A percentile compares a stretch with the other conserved stretches of the same genome.
Evolutionary conservation across 495 filamentous ascomycete genomes (phyloP).

Genomic region (Penicillium longicatenatum): DNA sequence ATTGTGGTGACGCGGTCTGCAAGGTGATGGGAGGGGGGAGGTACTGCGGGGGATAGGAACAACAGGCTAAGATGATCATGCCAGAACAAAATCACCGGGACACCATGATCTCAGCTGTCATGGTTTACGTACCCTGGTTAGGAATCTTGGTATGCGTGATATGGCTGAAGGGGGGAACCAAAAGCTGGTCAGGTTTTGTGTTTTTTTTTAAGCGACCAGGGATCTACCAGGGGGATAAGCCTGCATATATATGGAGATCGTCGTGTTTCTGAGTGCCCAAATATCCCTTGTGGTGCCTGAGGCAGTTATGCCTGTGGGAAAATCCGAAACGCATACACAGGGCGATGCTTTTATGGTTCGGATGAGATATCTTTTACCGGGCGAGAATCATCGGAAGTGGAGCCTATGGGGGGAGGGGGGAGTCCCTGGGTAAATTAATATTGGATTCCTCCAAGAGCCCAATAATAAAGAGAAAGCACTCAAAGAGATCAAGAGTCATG

Average conservation of each 20-base stretch:
- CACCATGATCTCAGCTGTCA: slow-evolving; percentile 13
- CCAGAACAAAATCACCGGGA: slow-evolving; percentile 17
- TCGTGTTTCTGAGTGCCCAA: not conserved
- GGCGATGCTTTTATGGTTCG: slow-evolving; percentile 10
- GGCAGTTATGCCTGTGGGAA: slow-evolving; percentile 7
- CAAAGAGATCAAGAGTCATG: not conserved
- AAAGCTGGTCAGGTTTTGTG: not conserved
- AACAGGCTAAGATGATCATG: slow-evolving; percentile 29
- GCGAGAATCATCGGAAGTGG: slow-evolving; percentile 7
- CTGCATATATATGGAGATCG: slow-evolving; percentile 12
- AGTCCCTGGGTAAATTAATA: slow-evolving; percentile 4
- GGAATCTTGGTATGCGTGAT: slow-evolving; percentile 18
- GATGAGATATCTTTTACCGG: slow-evolving; percentile 1
- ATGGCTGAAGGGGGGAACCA: slow-evolving; percentile 1
- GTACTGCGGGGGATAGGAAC: slow-evolving; percentile 4
- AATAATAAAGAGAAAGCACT: not conserved
- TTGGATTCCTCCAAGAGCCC: not conserved
- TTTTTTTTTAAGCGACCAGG: slow-evolving; percentile 5
- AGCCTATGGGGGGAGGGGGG: slow-evolving; percentile 9
- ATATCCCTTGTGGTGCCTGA: slow-evolving; percentile 17
- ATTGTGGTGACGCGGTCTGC: slow-evolving; percentile 41
- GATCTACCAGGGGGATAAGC: slow-evolving; percentile 12
- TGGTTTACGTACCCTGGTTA: slow-evolving; percentile 26
- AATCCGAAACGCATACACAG: not conserved
- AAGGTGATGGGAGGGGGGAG: slow-evolving; percentile 6